Conservation (phyloP, 208 protist species). For the Trypanosoma mega region DNA sequence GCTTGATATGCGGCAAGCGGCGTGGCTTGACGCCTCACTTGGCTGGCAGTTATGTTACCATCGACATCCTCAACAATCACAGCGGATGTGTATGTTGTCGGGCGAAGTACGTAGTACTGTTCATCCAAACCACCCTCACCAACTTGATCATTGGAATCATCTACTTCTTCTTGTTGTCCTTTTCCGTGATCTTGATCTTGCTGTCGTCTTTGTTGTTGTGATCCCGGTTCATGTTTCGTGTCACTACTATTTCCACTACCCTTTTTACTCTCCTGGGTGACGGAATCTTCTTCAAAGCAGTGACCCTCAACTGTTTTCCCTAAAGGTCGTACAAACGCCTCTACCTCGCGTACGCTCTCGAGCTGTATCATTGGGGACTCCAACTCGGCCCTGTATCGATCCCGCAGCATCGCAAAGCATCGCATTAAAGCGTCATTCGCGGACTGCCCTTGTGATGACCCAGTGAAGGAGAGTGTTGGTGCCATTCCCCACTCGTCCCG, state of each 20-base stretch:
- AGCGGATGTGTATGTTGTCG: slow-evolving; percentile 39
- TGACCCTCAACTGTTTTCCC: slow-evolving; percentile 27
- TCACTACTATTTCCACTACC: no score
- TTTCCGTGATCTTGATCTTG: slow-evolving; percentile 1
- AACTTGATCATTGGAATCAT: not conserved
- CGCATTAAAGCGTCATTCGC: slow-evolving; percentile 61
- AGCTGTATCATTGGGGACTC: slow-evolving; percentile 52
- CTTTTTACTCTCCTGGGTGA: not conserved
- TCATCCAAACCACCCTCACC: slow-evolving; percentile 28
- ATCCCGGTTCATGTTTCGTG: not conserved
- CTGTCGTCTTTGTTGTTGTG: slow-evolving; percentile 1
- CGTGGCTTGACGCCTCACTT: slow-evolving; percentile 52
- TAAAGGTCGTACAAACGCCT: slow-evolving; percentile 35
- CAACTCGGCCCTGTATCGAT: slow-evolving; percentile 48
- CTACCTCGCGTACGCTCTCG: slow-evolving; percentile 67
- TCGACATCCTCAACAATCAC: slow-evolving; percentile 37
- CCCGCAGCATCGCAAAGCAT: slow-evolving; percentile 57
- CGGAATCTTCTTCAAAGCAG: slow-evolving; percentile 27
- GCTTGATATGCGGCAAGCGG: slow-evolving; percentile 54
- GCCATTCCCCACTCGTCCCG: slow-evolving; percentile 80
- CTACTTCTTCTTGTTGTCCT: slow-evolving; percentile 1
- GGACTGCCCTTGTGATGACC: slow-evolving; percentile 41
- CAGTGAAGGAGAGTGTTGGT: slow-evolving; percentile 42
- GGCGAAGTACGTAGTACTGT: slow-evolving; percentile 26
- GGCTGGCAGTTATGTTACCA: slow-evolving; percentile 36